Evolutionary conservation across 176 grass and related monocot genomes (phyloP).

Genomic region (Phoenix dactylifera): DNA sequence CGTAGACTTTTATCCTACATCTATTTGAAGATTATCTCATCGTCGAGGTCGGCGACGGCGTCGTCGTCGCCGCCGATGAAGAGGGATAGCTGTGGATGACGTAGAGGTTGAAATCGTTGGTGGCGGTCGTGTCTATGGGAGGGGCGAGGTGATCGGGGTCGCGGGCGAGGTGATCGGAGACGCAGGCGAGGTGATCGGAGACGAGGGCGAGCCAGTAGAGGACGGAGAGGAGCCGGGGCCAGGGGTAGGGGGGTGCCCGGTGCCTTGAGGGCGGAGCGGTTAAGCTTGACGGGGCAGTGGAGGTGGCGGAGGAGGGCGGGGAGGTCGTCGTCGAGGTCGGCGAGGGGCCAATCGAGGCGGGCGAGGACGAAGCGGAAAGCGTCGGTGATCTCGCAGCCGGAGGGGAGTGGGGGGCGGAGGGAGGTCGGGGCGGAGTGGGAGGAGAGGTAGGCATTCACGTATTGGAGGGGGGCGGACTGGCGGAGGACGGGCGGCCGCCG

Average conservation of each 20-base stretch:
- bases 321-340: no score
- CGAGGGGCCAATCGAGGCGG: slow-evolving; percentile 23
- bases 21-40: slow-evolving; percentile 12
- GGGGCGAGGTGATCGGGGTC: slow-evolving; percentile 2
- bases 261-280: slow-evolving; percentile 57
- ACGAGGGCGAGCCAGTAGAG: slow-evolving; percentile 57
- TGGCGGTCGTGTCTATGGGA: neutral
- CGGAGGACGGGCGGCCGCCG: slow-evolving; percentile 8
- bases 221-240: slow-evolving; percentile 63
- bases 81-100: slow-evolving; percentile 33
- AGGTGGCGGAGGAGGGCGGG: slow-evolving; percentile 31
- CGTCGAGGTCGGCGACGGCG: slow-evolving; percentile 39
- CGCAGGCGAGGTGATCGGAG: neutral
- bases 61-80: slow-evolving; percentile 48
- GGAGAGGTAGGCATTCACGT: slow-evolving; percentile 56
- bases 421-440: slow-evolving; percentile 20
- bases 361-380: slow-evolving; percentile 46
- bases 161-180: slow-evolving; percentile 23
- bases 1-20: no score
- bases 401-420: slow-evolving; percentile 48
- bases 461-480: slow-evolving; percentile 50
- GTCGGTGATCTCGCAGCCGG: slow-evolving; percentile 53
- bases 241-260: slow-evolving; percentile 65
- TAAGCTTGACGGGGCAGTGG: slow-evolving; percentile 42
- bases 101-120: slow-evolving; percentile 41